Base-by-base conservation (phyloP, 768 basidiomycete species). In the Calocera cornea region DNA sequence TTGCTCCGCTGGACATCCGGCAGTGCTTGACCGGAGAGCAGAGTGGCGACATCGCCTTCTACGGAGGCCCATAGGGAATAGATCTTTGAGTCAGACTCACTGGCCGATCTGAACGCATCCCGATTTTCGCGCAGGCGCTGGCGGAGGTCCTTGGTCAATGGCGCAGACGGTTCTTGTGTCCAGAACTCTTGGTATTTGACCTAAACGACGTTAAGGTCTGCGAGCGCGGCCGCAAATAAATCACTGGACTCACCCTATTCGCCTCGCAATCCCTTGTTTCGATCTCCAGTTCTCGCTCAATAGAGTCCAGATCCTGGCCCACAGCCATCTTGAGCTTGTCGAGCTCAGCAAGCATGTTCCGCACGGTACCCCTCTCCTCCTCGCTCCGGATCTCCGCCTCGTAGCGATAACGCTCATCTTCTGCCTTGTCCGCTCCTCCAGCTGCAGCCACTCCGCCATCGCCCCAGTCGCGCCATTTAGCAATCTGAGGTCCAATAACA, bases 231-330 rank as follows among this genome's bases (percentile, higher is more conserved):
- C n/a, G 27, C 31, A 47, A 17, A 33, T 27, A n/a, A 8, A 8
- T 17, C 49, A 41, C 34, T 5, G 1, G 0, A 71, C 76, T 73
- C 67, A 78, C 78, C 66, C 94, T 80, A 86, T 87, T 85, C 64
- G 83, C 80, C 77, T 99, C 95, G 77, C 94, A 97, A 60, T 94
- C 92, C 70, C 86, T 80, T 36, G 85, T 86, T 77, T 98, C 97
- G 41, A 78, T 77, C 17, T 97, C 95, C 41, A 99, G 78, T 63
- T 92, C 86, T 2, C 81, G 78, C 1, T 82, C 80, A 41, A 88
- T 76, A 24, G 77, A 74, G 10, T 90, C 85, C 47, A 99, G 79
- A 44, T 87, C 87, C 11, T 76, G 72, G 67, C 78, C 79, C 16
- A 88, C 88, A 16, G 74, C 76, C 17, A 78, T 80, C 73, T 87